Percentiles rank a stretch among this genome's conserved stretches.
These are phyloP conservation scores for Coemansia nantahalensis DNA, from an alignment of 192 early-diverging fungal species.

Conservation along the genomic window DNA sequence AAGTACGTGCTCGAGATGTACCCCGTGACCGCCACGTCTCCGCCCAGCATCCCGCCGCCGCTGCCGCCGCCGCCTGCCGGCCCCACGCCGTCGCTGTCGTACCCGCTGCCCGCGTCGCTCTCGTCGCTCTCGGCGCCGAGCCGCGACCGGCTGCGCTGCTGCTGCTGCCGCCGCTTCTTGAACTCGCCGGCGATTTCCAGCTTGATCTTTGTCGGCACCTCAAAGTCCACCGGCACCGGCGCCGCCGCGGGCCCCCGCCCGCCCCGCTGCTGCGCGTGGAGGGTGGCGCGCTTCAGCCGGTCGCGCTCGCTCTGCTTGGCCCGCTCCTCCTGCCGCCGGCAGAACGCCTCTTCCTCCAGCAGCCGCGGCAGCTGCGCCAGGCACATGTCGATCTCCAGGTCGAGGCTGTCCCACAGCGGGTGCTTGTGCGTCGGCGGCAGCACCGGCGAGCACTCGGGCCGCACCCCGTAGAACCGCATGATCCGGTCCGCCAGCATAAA, in stretches of 20 bases:
- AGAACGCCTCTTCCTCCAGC: constrained; percentile 43
- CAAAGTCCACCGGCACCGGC: constrained; percentile 5
- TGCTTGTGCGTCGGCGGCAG: constrained; percentile 92
- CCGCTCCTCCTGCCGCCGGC: constrained; percentile 26
- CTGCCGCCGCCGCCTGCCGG: neutral
- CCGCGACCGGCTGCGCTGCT: no score
- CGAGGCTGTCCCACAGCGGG: constrained; percentile 95
- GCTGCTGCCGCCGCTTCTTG: neutral
- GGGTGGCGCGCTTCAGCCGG: constrained; percentile 13
- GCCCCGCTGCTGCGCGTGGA: constrained; percentile 5
- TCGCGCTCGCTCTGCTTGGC: constrained; percentile 22
- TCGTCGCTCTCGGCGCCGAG: constrained; percentile 15
- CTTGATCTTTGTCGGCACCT: constrained; percentile 7
- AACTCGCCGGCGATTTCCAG: constrained; percentile 40
- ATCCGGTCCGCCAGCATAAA: constrained; percentile 94
- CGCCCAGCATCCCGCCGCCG: constrained; percentile 1
- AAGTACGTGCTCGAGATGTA: constrained; percentile 81
- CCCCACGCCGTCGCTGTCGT: constrained; percentile 32
- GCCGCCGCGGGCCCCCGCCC: neutral
- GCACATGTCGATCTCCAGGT: constrained; percentile 92
- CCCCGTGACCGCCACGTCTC: constrained; percentile 8
- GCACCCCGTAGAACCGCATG: constrained; percentile 91
- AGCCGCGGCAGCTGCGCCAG: constrained; percentile 86
- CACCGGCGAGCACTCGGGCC: constrained; percentile 83
- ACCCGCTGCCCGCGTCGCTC: constrained; percentile 14